phyloP scores from a whole-genome alignment of 2,329 filamentous ascomycete genomes.

The Claviceps digitariae region DNA sequence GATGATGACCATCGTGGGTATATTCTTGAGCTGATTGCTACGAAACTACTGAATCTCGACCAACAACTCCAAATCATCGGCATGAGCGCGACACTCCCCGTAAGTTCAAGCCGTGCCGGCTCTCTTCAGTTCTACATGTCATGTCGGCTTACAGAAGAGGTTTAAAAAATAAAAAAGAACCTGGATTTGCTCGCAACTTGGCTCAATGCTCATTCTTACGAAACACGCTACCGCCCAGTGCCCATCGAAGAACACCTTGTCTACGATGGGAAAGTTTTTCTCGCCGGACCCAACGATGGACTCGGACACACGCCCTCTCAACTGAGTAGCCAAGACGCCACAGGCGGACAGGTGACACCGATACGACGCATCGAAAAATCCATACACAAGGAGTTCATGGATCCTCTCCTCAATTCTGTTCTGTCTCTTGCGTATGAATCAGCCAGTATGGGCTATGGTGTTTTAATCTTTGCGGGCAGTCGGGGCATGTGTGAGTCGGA shows the following conservation, averaged over 20 bases:
- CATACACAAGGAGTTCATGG: conserved; percentile 44
- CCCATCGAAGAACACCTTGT: conserved; percentile 64
- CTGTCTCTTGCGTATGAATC: conserved; percentile 58
- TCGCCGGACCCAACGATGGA: conserved; percentile 38
- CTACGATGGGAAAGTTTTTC: conserved; percentile 55
- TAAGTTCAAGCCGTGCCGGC: conserved; percentile 21
- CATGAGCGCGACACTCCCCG: conserved; percentile 68
- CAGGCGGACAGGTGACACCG: conserved; percentile 24
- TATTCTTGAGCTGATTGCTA: conserved; percentile 59
- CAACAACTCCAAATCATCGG: conserved; percentile 58
- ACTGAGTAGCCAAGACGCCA: conserved; percentile 24
- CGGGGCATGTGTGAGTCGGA: conserved; percentile 53
- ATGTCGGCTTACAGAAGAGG: background rate
- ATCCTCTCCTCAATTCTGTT: conserved; percentile 55
- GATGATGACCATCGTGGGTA: conserved; percentile 66
- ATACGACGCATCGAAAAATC: conserved; percentile 41
- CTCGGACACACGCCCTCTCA: conserved; percentile 45
- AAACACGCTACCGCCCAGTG: conserved; percentile 60
- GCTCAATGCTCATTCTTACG: conserved; percentile 58
- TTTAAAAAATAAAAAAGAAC: conserved; percentile 40
- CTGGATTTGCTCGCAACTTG: conserved; percentile 54
- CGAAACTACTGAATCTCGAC: conserved; percentile 56
- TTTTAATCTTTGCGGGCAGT: conserved; percentile 61
- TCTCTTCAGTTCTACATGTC: background rate
- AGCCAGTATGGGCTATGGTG: conserved; percentile 53